Evolutionary conservation across 345 rosid species (phyloP), one percentile per base, ranked within the genome.

Genomic region (Pugionium cornutum): DNA sequence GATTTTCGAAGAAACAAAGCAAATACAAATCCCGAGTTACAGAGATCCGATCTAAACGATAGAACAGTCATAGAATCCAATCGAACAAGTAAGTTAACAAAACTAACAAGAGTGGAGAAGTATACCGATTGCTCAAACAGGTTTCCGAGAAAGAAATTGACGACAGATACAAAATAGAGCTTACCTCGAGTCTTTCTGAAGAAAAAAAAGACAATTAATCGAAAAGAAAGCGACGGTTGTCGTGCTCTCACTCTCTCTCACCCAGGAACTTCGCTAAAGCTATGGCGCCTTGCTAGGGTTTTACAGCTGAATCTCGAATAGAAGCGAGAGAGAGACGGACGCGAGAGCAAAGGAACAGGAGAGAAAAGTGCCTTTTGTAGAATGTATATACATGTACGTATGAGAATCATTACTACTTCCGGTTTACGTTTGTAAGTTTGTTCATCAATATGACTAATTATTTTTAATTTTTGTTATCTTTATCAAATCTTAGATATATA

Each of bases 271-370:
- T 65, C 41, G 55, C 71, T 71, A 18, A 7, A 9, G 64, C 52
- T 71, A 55, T 56, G 65, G 59, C 46, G 27, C 18, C 47, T 59
- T 3, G 36, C 52, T 73, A 66, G 77, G 77, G 76, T 73, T 66
- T 73, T 73, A 72, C 51, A 66, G 72, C 56, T 53, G 77, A 73
- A 66, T 73, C 72, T 66, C 66, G 9, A 58, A 48, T 10, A 58
- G 46, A 42, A 50, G 59, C 52, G 64, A 57, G 62, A 45, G 68
- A 42, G 47, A 62, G 53, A 59, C 66, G 53, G 53, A 39, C 53
- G 33, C 11, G 53, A 50, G 47, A 60, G 57, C 34, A 9, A 48
- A 31, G 48, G 18, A 7, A 9, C 9, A 34, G 4, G 6, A 9
- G 18, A 39, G 4, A 29, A 56, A 64, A 37, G 68, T 70, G 52